Evolutionary conservation across 2,329 filamentous ascomycete genomes (phyloP).

Genomic region (Xylaria sp.): DNA sequence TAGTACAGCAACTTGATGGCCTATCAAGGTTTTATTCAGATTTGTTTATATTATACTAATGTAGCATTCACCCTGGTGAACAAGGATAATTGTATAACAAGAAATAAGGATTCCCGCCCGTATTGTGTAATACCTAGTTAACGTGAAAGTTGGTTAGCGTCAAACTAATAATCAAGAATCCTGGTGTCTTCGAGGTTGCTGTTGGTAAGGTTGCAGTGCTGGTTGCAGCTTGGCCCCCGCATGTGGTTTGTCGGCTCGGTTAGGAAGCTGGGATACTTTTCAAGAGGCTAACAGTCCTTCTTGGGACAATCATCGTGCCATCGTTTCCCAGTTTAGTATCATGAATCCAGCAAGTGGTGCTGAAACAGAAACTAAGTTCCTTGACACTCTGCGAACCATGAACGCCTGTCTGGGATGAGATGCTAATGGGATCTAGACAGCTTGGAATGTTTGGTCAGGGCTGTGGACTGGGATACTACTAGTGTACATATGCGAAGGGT

Average conservation of each 20-base stretch:
- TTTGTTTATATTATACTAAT: conserved; percentile 17
- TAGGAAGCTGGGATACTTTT: conserved; percentile 16
- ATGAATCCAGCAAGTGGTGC: background rate
- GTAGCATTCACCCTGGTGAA: conserved; percentile 3
- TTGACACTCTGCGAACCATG: conserved; percentile 12
- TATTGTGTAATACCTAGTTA: conserved; percentile 1
- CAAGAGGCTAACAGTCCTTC: background rate
- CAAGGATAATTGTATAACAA: conserved; percentile 13
- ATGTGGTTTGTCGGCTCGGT: conserved; percentile 16
- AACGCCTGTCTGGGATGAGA: background rate
- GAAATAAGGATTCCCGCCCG: conserved; percentile 13
- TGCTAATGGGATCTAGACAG: background rate
- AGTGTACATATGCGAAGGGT: background rate
- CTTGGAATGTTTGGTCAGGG: background rate
- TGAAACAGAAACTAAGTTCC: conserved; percentile 24
- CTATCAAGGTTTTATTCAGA: conserved; percentile 16
- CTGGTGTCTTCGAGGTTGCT: conserved; percentile 8
- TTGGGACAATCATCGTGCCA: conserved; percentile 10
- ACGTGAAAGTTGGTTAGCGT: conserved; percentile 5
- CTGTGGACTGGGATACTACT: conserved; percentile 3
- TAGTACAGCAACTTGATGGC: conserved; percentile 11
- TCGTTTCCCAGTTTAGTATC: conserved; percentile 7
- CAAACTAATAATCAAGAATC: conserved; percentile 15
- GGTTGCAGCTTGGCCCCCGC: conserved; percentile 23
- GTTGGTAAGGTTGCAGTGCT: conserved; percentile 21